These are phyloP conservation scores for Infundibulicybe gibba DNA, from an alignment of 768 basidiomycete species.

Conservation along the genomic window DNA sequence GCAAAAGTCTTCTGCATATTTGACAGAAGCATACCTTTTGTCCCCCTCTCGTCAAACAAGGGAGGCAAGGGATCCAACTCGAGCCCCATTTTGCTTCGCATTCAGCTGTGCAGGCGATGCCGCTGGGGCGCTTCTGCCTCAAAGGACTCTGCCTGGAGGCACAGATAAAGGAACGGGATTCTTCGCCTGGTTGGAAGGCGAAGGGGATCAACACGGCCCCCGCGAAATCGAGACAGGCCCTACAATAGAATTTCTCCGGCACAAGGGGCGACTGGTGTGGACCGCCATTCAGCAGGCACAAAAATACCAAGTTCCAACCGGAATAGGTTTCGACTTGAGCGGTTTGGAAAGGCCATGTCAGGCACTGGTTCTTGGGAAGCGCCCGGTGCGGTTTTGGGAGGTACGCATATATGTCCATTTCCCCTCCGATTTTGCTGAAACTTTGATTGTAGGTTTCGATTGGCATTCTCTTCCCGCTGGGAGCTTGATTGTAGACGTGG, in stretches of 20 bases:
- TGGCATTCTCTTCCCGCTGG: constrained; percentile 51
- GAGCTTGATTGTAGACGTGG: constrained; percentile 60
- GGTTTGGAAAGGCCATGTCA: constrained; percentile 76
- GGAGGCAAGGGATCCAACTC: constrained; percentile 40
- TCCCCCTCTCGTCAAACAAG: constrained; percentile 26
- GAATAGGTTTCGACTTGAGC: constrained; percentile 53
- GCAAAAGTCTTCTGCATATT: constrained; percentile 70
- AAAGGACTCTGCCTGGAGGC: neutral
- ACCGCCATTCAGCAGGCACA: neutral
- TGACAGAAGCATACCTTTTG: constrained; percentile 63
- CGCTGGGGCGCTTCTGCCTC: neutral
- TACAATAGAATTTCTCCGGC: constrained; percentile 6
- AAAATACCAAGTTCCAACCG: constrained; percentile 17
- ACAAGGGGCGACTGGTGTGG: neutral
- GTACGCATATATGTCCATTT: constrained; percentile 24
- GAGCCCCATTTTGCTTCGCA: constrained; percentile 71
- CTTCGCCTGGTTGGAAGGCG: constrained; percentile 75
- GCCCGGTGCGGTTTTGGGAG: constrained; percentile 54
- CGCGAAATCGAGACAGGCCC: constrained; percentile 15
- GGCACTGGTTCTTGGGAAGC: constrained; percentile 71
- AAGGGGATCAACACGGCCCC: constrained; percentile 16
- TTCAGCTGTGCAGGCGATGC: constrained; percentile 31
- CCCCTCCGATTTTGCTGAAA: neutral
- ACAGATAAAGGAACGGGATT: constrained; percentile 38
- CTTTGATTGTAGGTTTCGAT: constrained; percentile 37